These are phyloP conservation scores for Teratosphaeria destructans DNA, from an alignment of 2,329 filamentous ascomycete genomes.

Conservation along the genomic window DNA sequence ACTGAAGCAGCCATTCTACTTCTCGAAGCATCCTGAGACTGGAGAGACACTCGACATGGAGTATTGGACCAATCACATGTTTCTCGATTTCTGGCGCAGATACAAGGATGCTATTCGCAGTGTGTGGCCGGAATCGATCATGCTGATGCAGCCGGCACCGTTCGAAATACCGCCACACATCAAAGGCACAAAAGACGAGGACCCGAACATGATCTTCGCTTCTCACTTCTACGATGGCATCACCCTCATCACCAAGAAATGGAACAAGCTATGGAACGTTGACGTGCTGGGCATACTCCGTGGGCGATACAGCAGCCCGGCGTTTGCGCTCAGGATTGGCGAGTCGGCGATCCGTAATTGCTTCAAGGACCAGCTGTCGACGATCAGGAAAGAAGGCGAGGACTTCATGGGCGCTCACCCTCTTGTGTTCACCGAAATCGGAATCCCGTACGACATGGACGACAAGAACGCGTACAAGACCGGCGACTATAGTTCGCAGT, in stretches of 20 bases:
- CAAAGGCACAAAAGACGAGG: conserved; percentile 80
- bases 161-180: conserved; percentile 83
- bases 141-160: conserved; percentile 86
- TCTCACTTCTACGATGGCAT: conserved; percentile 96
- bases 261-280: conserved; percentile 96
- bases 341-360: conserved; percentile 92
- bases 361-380: conserved; percentile 74
- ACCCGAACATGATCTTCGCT: conserved; percentile 81
- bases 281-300: conserved; percentile 88
- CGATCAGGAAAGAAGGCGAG: conserved; percentile 75
- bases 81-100: conserved; percentile 71
- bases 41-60: conserved; percentile 69
- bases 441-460: conserved; percentile 98
- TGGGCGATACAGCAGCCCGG: conserved; percentile 77
- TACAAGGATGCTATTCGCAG: conserved; percentile 65
- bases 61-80: conserved; percentile 83
- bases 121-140: conserved; percentile 68
- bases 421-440: conserved; percentile 86
- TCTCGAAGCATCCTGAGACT: conserved; percentile 64
- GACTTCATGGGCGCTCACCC: conserved; percentile 83
- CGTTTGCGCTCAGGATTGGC: conserved; percentile 84
- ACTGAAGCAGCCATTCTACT: conserved; percentile 77
- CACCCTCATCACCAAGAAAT: conserved; percentile 95
- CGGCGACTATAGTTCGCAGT: conserved; percentile 88
- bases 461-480: conserved; percentile 91